Base-by-base conservation (phyloP, 768 basidiomycete genomes). In the Boletus bicolor region DNA sequence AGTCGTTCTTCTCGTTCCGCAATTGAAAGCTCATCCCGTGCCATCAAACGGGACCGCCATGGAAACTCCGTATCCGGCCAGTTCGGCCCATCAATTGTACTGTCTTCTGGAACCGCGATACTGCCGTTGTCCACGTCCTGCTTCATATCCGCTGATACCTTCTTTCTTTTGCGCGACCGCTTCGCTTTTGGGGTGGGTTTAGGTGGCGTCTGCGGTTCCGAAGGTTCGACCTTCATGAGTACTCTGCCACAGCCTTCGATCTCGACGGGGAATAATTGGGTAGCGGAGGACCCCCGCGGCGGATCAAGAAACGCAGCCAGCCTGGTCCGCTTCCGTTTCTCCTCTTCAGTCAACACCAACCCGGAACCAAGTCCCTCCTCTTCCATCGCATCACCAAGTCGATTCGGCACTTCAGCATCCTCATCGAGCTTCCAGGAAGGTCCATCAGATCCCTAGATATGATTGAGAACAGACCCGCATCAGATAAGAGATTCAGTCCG, bases 51-150 rank as follows among this genome's bases (percentile, higher is more conserved):
- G 59, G 85, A 66, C 47, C 79, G 80, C 91, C 90, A 93, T 21
- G 91, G 90, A 64, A 91, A 91, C 69, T 84, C 83, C 8, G 76
- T 60, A 63, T 93, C 91, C 7, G 85, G 86, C 90, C 91, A 92
- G 64, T 89, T 85, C 10, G 89, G 87, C 51, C 72, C 79, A 36
- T 81, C 79, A 2, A 66, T 46, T 5, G 65, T 59, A n/a, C 71
- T 71, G 37, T 76, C 77, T 19, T 66, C 62, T 49, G 59, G 52
- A 41, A 59, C 63, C 45, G 60, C 51, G 44, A 54, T 42, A 19
- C 45, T 54, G 5, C 56, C 56, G 36, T 32, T 46, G 30, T 60
- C 59, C 24, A 44, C 39, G n/a, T 63, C 65, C 34, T 45, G 61
- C 44, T 55, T 66, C 58, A 48, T 45, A 14, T 71, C 68, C 38